Evolutionary conservation across 129 eudicot genomes (phyloP).

Genomic region (Chrysanthemum lavandulifolium): DNA sequence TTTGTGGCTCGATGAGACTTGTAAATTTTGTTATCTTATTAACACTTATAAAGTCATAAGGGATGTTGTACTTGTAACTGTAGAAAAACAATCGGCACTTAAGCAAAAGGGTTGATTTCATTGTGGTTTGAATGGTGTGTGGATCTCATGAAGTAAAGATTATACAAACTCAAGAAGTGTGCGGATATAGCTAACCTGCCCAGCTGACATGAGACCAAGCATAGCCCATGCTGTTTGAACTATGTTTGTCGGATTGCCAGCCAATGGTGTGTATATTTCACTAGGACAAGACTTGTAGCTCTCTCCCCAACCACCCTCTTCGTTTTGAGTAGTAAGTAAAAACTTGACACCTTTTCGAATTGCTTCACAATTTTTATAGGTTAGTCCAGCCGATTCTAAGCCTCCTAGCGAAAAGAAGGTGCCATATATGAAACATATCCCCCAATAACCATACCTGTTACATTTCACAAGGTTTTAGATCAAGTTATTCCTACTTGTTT

Average conservation of each 20-base stretch:
- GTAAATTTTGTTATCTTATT: too few species aligned
- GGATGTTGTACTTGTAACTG: too few species aligned
- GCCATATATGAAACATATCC: conserved; percentile 65
- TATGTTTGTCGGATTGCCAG: conserved; percentile 42
- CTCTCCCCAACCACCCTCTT: conserved; percentile 78
- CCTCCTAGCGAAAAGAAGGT: conserved; percentile 54
- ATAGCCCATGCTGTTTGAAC: conserved; percentile 40
- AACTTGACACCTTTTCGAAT: conserved; percentile 40
- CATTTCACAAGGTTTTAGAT: background rate
- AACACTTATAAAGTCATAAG: too few species aligned
- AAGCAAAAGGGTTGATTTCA: too few species aligned
- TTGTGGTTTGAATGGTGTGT: too few species aligned
- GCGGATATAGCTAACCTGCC: background rate
- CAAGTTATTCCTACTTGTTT: too few species aligned
- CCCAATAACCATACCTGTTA: conserved; percentile 63
- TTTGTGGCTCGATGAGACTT: too few species aligned
- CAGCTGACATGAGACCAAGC: conserved; percentile 8
- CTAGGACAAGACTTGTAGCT: conserved; percentile 59
- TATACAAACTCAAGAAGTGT: too few species aligned
- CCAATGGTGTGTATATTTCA: conserved; percentile 51
- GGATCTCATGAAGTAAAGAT: too few species aligned
- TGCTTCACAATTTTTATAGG: conserved; percentile 47
- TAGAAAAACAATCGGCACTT: too few species aligned
- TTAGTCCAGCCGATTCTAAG: conserved; percentile 23
- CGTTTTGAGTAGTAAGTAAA: conserved; percentile 17